phyloP scores from a whole-genome alignment of 805 yeast species.

The Metschnikowia anglica region DNA sequence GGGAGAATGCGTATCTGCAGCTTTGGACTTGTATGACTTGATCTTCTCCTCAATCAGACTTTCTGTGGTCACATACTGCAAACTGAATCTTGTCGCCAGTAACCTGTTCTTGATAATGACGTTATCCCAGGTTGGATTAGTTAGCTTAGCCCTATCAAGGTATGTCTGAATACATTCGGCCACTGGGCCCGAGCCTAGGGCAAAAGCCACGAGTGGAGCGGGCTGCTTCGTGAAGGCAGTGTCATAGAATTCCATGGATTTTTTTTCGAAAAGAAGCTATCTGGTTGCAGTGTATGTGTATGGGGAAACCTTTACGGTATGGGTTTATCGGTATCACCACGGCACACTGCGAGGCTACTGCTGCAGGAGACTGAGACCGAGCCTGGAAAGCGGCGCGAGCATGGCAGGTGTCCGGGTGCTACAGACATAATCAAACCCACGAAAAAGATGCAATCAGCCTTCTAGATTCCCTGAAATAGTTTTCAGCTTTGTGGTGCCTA shows the following conservation, averaged over 20 bases:
- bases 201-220: conserved; percentile 34
- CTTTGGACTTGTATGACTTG: conserved; percentile 7
- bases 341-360: too few relatives aligned
- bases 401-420: too few relatives aligned
- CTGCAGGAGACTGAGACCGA: background rate
- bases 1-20: conserved; percentile 25
- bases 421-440: too few relatives aligned
- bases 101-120: conserved; percentile 36
- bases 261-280: too few relatives aligned
- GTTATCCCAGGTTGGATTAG: conserved; percentile 36
- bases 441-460: too few relatives aligned
- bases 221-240: conserved; percentile 29
- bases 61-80: conserved; percentile 19
- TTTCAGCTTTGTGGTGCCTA: too few relatives aligned
- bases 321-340: too few relatives aligned
- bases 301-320: too few relatives aligned
- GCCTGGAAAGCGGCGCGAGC: too few relatives aligned
- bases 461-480: too few relatives aligned
- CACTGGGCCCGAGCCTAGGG: conserved; percentile 13
- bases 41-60: conserved; percentile 2
- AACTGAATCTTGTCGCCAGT: conserved; percentile 33
- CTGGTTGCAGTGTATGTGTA: too few relatives aligned
- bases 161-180: conserved; percentile 3
- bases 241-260: conserved; percentile 39
- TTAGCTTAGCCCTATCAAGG: conserved; percentile 21